These are phyloP conservation scores for Zygoascus ofunaensis DNA, from an alignment of 805 yeast genomes.

Conservation along the genomic window DNA sequence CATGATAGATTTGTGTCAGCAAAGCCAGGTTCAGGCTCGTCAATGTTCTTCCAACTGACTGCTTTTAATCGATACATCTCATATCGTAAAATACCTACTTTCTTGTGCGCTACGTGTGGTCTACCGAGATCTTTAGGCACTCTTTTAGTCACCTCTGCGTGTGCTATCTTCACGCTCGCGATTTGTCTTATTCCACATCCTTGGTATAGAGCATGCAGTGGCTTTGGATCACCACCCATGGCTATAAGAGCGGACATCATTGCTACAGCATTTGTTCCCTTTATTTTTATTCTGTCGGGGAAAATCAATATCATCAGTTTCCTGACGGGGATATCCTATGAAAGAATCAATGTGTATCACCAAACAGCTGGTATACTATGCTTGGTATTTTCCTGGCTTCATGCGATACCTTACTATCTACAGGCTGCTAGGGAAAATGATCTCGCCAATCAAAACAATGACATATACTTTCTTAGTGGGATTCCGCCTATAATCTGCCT, in stretches of 20 bases:
- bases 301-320: constrained; percentile 13
- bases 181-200: constrained; percentile 12
- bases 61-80: neutral
- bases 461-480: constrained; percentile 4
- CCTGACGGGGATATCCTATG: constrained; percentile 16
- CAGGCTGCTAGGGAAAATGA: constrained; percentile 2
- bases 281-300: constrained; percentile 16
- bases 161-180: neutral
- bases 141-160: neutral
- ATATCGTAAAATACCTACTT: neutral
- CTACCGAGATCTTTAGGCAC: neutral
- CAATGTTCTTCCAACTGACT: neutral
- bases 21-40: neutral
- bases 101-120: neutral
- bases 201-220: constrained; percentile 14
- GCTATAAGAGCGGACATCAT: constrained; percentile 16
- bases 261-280: constrained; percentile 18
- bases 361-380: constrained; percentile 12
- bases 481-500: constrained; percentile 10
- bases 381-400: constrained; percentile 13
- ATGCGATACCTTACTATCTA: constrained; percentile 10
- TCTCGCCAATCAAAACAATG: neutral
- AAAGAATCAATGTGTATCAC: constrained; percentile 15
- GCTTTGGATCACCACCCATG: constrained; percentile 17
- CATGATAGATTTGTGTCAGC: neutral